Conservation (phyloP, 1,139 yeast species). For the Yamadazyma sp. region DNA sequence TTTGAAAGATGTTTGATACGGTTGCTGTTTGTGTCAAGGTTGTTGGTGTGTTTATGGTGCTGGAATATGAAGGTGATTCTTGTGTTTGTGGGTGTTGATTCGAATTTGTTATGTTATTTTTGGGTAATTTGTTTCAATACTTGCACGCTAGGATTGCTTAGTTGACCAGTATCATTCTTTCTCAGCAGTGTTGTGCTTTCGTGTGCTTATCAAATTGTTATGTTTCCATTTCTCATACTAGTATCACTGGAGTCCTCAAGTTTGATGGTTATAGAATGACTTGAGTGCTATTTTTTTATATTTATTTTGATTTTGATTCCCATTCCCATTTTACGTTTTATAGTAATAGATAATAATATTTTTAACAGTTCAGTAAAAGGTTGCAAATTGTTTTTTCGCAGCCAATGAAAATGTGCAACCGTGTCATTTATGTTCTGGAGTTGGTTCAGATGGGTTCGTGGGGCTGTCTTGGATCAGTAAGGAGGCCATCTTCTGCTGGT, state of each 20-base stretch:
- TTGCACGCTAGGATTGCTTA: background rate
- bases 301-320: slow-evolving; percentile 19
- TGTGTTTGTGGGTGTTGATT: background rate
- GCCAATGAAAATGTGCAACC: too few relatives aligned
- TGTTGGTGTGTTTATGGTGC: too few relatives aligned
- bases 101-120: slow-evolving; percentile 3
- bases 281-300: slow-evolving; percentile 1
- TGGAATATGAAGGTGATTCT: background rate
- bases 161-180: too few relatives aligned
- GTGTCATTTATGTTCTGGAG: too few relatives aligned
- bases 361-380: too few relatives aligned
- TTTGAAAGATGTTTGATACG: slow-evolving; percentile 1
- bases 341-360: slow-evolving; percentile 34
- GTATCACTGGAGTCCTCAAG: background rate
- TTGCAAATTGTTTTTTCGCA: slow-evolving; percentile 1
- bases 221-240: slow-evolving; percentile 2
- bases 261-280: slow-evolving; percentile 3
- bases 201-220: background rate
- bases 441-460: too few relatives aligned
- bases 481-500: too few relatives aligned
- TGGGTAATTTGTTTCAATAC: slow-evolving; percentile 5
- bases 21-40: slow-evolving; percentile 4
- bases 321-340: slow-evolving; percentile 26
- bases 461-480: too few relatives aligned
- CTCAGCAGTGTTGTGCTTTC: too few relatives aligned